A percentile compares a stretch with the other conserved stretches of the same genome.
Evolutionary conservation across 176 grass and related monocot genomes (phyloP).

Genomic region (Cymbopogon citratus): DNA sequence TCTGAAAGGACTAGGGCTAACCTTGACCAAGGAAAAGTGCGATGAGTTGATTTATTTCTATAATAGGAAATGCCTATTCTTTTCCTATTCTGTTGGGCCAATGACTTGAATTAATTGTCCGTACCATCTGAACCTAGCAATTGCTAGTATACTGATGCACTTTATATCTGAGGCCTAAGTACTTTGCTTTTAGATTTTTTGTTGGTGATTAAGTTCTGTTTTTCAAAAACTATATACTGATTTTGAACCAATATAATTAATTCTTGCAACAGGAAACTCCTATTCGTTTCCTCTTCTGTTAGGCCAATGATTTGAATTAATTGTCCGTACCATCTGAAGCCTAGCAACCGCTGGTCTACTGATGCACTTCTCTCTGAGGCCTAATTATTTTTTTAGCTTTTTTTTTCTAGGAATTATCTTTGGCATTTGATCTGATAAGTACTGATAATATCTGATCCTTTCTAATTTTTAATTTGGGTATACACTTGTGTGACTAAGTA

Average conservation of each 20-base stretch:
- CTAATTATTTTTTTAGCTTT: background rate
- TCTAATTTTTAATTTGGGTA: background rate
- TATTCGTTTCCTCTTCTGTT: background rate
- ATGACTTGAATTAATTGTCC: slow-evolving; percentile 26
- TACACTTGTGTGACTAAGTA: background rate
- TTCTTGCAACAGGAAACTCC: too few species aligned
- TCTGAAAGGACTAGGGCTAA: background rate
- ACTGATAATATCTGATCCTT: background rate
- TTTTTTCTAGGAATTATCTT: background rate
- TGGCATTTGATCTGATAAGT: background rate
- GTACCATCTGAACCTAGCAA: slow-evolving; percentile 25
- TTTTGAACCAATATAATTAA: background rate
- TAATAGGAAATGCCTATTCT: background rate
- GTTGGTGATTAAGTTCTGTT: background rate
- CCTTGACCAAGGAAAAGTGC: background rate
- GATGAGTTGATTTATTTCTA: too few species aligned
- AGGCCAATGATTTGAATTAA: slow-evolving; percentile 24
- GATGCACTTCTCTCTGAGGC: background rate
- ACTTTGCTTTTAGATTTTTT: background rate
- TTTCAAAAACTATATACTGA: background rate
- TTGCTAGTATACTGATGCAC: slow-evolving; percentile 14
- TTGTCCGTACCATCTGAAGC: slow-evolving; percentile 36
- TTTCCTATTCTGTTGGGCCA: background rate
- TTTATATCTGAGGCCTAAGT: background rate
- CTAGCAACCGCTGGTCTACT: background rate